Percentiles rank a stretch among this genome's conserved stretches.
These are phyloP conservation scores for Colletotrichum acutatum DNA, from an alignment of 2,329 filamentous ascomycete genomes.

Conservation along the genomic window DNA sequence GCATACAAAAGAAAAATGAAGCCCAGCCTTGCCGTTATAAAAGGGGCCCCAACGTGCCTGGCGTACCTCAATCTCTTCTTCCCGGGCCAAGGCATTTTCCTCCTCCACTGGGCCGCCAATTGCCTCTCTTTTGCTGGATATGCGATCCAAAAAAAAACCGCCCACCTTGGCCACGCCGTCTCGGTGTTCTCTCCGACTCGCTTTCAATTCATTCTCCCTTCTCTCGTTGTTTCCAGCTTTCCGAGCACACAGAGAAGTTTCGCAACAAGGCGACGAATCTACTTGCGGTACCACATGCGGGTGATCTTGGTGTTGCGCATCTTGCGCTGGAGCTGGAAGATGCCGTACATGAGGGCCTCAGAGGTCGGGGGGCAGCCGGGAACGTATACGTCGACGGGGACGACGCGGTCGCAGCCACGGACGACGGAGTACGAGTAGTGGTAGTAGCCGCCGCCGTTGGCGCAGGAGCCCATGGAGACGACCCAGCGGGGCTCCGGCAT, in stretches of 20 bases:
- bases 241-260: background rate
- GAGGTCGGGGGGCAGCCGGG: slow-evolving; percentile 76
- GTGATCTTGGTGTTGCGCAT: slow-evolving; percentile 71
- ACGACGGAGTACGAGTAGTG: slow-evolving; percentile 84
- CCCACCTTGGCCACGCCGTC: background rate
- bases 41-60: slow-evolving; percentile 8
- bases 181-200: background rate
- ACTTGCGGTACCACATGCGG: slow-evolving; percentile 69
- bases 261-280: slow-evolving; percentile 37
- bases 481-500: slow-evolving; percentile 95
- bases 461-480: slow-evolving; percentile 84
- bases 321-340: slow-evolving; percentile 83
- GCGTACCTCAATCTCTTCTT: background rate
- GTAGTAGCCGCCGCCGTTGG: slow-evolving; percentile 88
- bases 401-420: slow-evolving; percentile 79
- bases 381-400: slow-evolving; percentile 84
- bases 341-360: slow-evolving; percentile 74
- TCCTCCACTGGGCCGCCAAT: background rate
- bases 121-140: no score
- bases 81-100: background rate
- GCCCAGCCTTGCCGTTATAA: slow-evolving; percentile 12
- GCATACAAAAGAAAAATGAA: slow-evolving; percentile 32
- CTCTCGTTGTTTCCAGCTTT: background rate
- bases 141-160: background rate
- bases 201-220: background rate